These are phyloP conservation scores for Candolleomyces aberdarensis DNA, from an alignment of 768 basidiomycete genomes.

Conservation along the genomic window DNA sequence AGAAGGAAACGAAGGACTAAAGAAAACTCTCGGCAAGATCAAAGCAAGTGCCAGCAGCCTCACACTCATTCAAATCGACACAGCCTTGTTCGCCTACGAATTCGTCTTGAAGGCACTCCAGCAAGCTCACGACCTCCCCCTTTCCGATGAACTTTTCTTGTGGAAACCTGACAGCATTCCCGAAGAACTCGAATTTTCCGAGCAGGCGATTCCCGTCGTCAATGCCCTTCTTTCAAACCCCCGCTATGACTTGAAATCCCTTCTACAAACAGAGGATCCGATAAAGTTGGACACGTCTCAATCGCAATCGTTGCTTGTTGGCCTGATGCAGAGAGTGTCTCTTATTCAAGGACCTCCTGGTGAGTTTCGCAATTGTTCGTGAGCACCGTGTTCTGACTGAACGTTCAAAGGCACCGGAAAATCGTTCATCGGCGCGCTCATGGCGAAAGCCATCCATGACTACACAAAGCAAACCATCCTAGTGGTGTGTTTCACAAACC, in stretches of 20 bases:
- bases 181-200: background rate
- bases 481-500: conserved; percentile 73
- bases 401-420: conserved; percentile 60
- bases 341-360: conserved; percentile 74
- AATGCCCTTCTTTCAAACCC: conserved; percentile 29
- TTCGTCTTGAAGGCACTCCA: conserved; percentile 60
- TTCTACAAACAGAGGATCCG: conserved; percentile 34
- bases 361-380: conserved; percentile 22
- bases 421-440: conserved; percentile 66
- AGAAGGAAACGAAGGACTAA: conserved; percentile 37
- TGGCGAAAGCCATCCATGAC: conserved; percentile 59
- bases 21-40: conserved; percentile 37
- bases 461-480: conserved; percentile 48
- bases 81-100: conserved; percentile 60
- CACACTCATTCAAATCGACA: conserved; percentile 55
- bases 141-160: conserved; percentile 49
- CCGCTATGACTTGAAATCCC: conserved; percentile 33
- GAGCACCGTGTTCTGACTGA: background rate
- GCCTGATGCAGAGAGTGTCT: conserved; percentile 54
- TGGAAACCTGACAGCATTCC: conserved; percentile 34
- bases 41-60: conserved; percentile 28
- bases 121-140: conserved; percentile 38
- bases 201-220: conserved; percentile 15
- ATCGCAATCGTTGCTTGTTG: conserved; percentile 41
- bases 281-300: conserved; percentile 55